Base-by-base conservation (phyloP, 2,329 filamentous ascomycete species). In the Penicillium oxalicum region DNA sequence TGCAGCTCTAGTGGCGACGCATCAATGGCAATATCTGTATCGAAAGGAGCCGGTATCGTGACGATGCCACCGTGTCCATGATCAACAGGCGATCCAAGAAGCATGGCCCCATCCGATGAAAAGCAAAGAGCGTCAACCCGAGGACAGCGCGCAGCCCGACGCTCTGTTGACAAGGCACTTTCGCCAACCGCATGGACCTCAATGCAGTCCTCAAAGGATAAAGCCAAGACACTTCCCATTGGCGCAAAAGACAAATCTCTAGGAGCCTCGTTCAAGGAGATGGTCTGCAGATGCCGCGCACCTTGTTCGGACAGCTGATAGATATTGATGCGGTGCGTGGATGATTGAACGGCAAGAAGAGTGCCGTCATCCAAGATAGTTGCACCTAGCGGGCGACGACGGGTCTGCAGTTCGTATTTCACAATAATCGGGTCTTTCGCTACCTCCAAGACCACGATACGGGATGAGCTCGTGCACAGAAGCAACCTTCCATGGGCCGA, bases 171-270 rank as follows among this genome's bases (percentile, higher is more conserved):
- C 27, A 84, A 61, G 26, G 81, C 82, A 45, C 76, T 79, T 2
- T 83, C 75, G 41, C 80, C 81, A 35, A 95, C 73, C 4, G 88
- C 87, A 27, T 87, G 83, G 0, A 95, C 87, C 66, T 95, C 90
- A 53, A 95, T 91, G n/a, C 87, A 88, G 47, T 87, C 87, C 61
- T 89, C 83, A 67, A 91, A 94, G 6, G 89, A 89, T 12, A 88
- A 86, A 25, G 90, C 90, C 40, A 95, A 71, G 11, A 95, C 87
- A 38, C 84, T 83, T 25, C 88, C 88, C 54, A 86, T 87, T 1
- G 89, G 88, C 0, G 89, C 91, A 28, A 95, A 72, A 12, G 87
- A 84, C 55, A 95, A 86, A 11, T 88, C 83, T 47, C 84, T 81
- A 7, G 90, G 88, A 47, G 82, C 80, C 65, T 93, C 84, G 60